A percentile compares a stretch with the other conserved stretches of the same genome.
phyloP scores from a whole-genome alignment of 345 rosid genomes.

The Eucalyptus paniculata region DNA sequence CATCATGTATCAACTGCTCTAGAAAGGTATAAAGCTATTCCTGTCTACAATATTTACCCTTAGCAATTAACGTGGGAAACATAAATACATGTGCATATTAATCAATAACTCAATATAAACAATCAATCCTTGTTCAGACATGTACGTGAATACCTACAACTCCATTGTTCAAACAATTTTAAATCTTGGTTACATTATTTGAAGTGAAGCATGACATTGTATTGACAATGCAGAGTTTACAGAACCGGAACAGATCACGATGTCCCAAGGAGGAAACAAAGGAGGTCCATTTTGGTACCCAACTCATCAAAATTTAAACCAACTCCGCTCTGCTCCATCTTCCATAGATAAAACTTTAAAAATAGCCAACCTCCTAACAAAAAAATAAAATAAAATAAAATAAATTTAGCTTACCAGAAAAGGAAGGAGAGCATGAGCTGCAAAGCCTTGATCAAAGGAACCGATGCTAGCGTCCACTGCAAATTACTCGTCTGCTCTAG shows the following conservation, averaged over 20 bases:
- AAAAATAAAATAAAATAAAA: not conserved
- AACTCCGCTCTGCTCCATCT: not conserved
- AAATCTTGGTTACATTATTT: not conserved
- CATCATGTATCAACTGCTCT: not conserved
- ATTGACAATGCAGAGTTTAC: not conserved
- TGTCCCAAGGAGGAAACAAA: not conserved
- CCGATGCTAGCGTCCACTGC: constrained; percentile 78
- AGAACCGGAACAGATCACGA: not conserved
- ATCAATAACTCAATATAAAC: not conserved
- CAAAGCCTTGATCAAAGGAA: constrained; percentile 83
- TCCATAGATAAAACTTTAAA: not conserved
- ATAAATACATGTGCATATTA: not conserved
- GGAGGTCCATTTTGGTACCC: not conserved
- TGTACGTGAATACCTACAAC: not conserved
- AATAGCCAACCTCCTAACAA: not conserved
- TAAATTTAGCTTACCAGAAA: constrained; percentile 44
- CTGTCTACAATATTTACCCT: not conserved
- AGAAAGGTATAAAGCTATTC: not conserved
- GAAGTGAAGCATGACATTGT: not conserved
- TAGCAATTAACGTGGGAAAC: not conserved
- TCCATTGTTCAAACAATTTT: not conserved
- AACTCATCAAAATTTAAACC: not conserved
- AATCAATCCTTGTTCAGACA: not conserved
- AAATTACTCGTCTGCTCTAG: constrained; percentile 60
- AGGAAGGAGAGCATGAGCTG: constrained; percentile 80